Evolutionary conservation across 2,329 filamentous ascomycete genomes (phyloP), one percentile per base, ranked within the genome.

Genomic region (Paecilomyces sp.): DNA sequence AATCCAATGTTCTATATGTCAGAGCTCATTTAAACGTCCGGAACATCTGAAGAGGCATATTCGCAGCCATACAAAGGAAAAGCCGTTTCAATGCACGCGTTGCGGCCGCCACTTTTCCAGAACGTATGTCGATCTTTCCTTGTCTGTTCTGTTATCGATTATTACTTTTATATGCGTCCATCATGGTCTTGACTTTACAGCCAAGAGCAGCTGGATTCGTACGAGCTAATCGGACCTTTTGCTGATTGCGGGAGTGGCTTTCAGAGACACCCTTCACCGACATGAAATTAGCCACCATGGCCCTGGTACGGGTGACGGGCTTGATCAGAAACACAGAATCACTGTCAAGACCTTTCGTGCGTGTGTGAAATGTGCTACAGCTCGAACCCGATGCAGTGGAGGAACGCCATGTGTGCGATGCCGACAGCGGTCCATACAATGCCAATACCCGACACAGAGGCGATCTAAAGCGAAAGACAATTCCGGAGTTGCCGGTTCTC

Each of bases 1-100:
- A 57, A 65, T 70, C 9, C 67, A 69, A 63, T 75, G 73, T 58
- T 67, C 68, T 1, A 66, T 74, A 33, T 77, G 75, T 60, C 65
- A 70, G 57, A 75, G 69, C 55, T 72, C 66, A 12, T 77, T 77
- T 58, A 66, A 71, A 59, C 68, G 75, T 61, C 73, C 72, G 7
- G 75, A 77, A 61, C 75, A 77, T 63, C 61, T 77, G 47, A 77
- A 75, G 64, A 73, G 75, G 25, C 75, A 77, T 64, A 61, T 75
- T 55, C 73, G 73, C 57, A 75, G 72, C 54, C 75, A 77, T 62
- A 74, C 73, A 6, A 75, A 75, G 54, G 72, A 74, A 59, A 75
- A 74, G 57, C 72, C 73, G 0, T 77, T 75, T 56, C 68, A 71
- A 56, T 77, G 75, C 62, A 58, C 62, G 13, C 71, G 73, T 57